Evolutionary conservation across 495 filamentous ascomycete species (phyloP).

Genomic region (Copromyces sp.): DNA sequence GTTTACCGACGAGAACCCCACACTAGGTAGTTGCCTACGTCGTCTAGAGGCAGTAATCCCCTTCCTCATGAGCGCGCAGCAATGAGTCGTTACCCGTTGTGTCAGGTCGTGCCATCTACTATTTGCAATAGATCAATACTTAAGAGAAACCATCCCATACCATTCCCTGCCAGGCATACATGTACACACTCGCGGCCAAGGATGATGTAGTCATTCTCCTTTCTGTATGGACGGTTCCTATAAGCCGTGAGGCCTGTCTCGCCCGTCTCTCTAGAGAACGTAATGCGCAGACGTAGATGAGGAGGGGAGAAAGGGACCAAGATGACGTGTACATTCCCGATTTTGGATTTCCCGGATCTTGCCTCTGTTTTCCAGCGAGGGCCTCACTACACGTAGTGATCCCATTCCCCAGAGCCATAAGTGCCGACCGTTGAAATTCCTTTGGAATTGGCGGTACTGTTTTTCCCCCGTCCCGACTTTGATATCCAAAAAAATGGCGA

Average conservation of each 20-base stretch:
- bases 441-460: conserved; percentile 6
- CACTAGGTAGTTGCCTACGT: too few relatives aligned
- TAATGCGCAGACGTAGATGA: conserved; percentile 28
- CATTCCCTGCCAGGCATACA: too few relatives aligned
- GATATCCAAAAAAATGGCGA: background rate
- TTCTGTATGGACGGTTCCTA: background rate
- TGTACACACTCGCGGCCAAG: too few relatives aligned
- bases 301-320: conserved; percentile 23
- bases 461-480: background rate
- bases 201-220: too few relatives aligned
- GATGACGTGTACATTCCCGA: background rate
- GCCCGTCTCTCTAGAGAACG: conserved; percentile 21
- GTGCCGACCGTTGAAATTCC: background rate
- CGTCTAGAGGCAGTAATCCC: too few relatives aligned
- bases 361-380: background rate
- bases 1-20: too few relatives aligned
- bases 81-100: too few relatives aligned
- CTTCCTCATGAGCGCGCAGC: too few relatives aligned
- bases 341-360: background rate
- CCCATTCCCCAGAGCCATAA: background rate
- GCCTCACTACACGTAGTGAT: background rate
- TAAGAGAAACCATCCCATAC: too few relatives aligned
- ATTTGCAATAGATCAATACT: too few relatives aligned
- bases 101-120: too few relatives aligned
- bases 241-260: conserved; percentile 38